Conservation (phyloP, 345 rosid genomes). For the Eucalyptus albens region DNA sequence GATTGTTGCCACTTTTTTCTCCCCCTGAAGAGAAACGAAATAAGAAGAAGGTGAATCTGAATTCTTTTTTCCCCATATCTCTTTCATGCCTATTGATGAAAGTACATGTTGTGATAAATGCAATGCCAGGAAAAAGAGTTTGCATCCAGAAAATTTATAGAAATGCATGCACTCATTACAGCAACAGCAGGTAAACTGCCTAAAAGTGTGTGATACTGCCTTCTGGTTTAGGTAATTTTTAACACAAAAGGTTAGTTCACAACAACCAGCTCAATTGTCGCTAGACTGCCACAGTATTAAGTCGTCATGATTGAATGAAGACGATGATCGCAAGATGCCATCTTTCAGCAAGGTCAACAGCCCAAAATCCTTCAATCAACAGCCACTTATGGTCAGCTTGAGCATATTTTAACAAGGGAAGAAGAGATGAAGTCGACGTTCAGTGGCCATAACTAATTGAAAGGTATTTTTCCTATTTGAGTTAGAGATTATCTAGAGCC, state of each 20-base stretch:
- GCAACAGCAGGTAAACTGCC: not conserved
- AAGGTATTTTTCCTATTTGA: not conserved
- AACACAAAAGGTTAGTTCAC: not conserved
- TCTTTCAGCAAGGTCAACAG: not conserved
- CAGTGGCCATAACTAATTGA: not conserved
- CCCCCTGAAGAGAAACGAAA: conserved; percentile 35
- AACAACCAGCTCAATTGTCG: not conserved
- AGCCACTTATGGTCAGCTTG: not conserved
- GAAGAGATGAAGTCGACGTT: not conserved
- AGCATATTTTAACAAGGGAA: not conserved
- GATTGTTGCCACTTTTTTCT: conserved; percentile 51
- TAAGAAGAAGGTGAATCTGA: not conserved
- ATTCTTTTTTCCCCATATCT: not conserved
- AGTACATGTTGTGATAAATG: not conserved
- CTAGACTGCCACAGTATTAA: not conserved
- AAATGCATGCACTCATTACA: not conserved
- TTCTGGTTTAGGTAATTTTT: not conserved
- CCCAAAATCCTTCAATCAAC: not conserved
- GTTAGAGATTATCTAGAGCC: not conserved
- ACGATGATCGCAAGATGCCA: not conserved
- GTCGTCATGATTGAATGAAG: not conserved
- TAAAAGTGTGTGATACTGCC: not conserved
- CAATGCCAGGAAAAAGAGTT: not conserved
- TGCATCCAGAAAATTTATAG: not conserved
- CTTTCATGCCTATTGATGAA: not conserved